These are phyloP conservation scores for Aspergillus bertholletiae DNA, from an alignment of 495 filamentous ascomycete species.

Conservation along the genomic window DNA sequence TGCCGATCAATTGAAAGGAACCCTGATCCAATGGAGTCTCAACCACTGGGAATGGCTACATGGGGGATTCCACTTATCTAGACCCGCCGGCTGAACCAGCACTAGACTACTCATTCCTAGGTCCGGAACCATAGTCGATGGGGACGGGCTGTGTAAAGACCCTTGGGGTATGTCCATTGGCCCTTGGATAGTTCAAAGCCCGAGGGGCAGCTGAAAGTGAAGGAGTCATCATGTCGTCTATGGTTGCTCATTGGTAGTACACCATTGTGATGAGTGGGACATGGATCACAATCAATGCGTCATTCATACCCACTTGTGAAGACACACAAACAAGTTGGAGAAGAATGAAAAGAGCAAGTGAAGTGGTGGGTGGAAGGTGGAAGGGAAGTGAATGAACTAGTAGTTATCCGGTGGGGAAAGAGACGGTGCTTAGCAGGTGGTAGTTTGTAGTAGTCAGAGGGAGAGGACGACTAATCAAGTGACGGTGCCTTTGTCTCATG, in stretches of 20 bases:
- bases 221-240: constrained; percentile 10
- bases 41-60: constrained; percentile 6
- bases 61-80: constrained; percentile 7
- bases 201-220: constrained; percentile 15
- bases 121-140: constrained; percentile 2
- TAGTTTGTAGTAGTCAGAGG: not conserved
- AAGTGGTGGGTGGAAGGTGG: not conserved
- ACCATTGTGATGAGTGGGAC: no score
- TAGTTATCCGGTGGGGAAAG: not conserved
- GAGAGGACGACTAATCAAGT: not conserved
- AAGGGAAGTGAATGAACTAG: not conserved
- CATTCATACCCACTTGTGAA: no score
- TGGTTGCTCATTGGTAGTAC: constrained; percentile 15
- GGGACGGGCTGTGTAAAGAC: constrained; percentile 6
- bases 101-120: constrained; percentile 2
- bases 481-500: constrained; percentile 6
- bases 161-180: constrained; percentile 14
- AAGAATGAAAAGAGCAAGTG: no score
- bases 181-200: constrained; percentile 10
- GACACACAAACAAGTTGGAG: no score
- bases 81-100: constrained; percentile 9
- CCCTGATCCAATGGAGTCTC: constrained; percentile 10
- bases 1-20: constrained; percentile 12
- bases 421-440: no score
- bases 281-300: no score